These are phyloP conservation scores for Trichoderma atrobrunneum DNA, from an alignment of 2,329 filamentous ascomycete species.

Conservation along the genomic window DNA sequence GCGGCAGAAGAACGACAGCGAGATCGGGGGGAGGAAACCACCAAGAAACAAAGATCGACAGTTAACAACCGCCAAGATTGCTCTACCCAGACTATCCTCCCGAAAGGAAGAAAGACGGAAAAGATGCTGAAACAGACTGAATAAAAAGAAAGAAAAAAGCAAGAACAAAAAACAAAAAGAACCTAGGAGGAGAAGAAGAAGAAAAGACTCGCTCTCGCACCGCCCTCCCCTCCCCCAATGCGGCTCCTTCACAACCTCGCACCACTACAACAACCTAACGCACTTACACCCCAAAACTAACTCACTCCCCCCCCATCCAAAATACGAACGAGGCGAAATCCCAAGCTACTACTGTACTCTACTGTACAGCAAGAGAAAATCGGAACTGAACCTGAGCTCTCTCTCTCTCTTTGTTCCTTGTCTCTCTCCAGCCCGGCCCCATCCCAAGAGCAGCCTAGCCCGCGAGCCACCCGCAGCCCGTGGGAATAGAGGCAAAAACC, in stretches of 20 bases:
- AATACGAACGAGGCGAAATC: neutral
- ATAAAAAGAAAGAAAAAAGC: neutral
- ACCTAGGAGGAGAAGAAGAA: neutral
- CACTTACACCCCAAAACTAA: neutral
- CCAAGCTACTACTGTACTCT: neutral
- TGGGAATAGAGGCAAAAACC: neutral
- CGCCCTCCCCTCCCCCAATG: neutral
- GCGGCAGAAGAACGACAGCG: neutral
- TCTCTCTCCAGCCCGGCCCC: neutral
- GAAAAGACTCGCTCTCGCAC: neutral
- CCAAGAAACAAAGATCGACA: neutral
- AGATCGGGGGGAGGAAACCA: neutral
- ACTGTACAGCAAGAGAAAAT: neutral
- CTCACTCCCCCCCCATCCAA: neutral
- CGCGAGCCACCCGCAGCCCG: conserved; percentile 4
- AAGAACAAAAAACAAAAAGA: neutral
- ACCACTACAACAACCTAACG: neutral
- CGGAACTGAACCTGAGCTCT: neutral
- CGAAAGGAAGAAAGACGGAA: neutral
- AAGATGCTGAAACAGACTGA: neutral
- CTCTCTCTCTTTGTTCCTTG: neutral
- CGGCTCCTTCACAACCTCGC: neutral
- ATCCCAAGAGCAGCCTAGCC: neutral
- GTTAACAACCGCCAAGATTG: too few species aligned
- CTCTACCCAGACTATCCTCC: neutral